Evolutionary conservation across 164 flowering plant genomes (phyloP), one percentile per base, ranked within the genome.

Genomic region (Vitis rotundifolia): DNA sequence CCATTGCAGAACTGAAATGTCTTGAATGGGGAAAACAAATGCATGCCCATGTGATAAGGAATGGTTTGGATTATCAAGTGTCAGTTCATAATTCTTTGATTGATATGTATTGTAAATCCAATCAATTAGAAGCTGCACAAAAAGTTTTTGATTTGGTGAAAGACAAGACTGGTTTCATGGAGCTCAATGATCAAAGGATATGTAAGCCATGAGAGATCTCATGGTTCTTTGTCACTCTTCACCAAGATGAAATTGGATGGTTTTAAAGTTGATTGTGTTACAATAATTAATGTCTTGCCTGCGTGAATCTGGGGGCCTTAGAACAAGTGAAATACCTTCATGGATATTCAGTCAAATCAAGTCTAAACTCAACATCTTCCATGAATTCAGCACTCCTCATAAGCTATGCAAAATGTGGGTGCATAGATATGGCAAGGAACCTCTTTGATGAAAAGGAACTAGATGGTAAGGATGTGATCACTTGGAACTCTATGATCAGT

Each of bases 401-500:
- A 58, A 84, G 85, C 80, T 87, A 87, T 73, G 86, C 88, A 15
- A 85, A 84, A 79, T 87, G 87, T 66, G 89, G 91, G 50, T 84
- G 83, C 68, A 85, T 87, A 77, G 88, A 82, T 61, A 73, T 78
- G 76, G 88, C 88, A 3, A 74, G 81, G 58, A 79, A 79, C 70
- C 78, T 87, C 44, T 87, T 87, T 60, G 80, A 84, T 69, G 86
- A 79, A 52, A 84, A 73, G 54, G 76, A 70, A 71, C 29, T 73
- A 11, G 73, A 68, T n/a, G 51, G 49, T 44, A 85, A 81, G 63
- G 89, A 87, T 75, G 14, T 78, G 15, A 76, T 87, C 50, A 74
- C 79, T 14, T 87, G 89, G 87, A 87, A 85, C 71, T 77, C 91
- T 31, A 84, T 87, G 86, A 85, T 87, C 66, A 79, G 83, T 75